Base-by-base conservation (phyloP, 108 stramenopile species). In the Cyclostephanos invisitatus region DNA sequence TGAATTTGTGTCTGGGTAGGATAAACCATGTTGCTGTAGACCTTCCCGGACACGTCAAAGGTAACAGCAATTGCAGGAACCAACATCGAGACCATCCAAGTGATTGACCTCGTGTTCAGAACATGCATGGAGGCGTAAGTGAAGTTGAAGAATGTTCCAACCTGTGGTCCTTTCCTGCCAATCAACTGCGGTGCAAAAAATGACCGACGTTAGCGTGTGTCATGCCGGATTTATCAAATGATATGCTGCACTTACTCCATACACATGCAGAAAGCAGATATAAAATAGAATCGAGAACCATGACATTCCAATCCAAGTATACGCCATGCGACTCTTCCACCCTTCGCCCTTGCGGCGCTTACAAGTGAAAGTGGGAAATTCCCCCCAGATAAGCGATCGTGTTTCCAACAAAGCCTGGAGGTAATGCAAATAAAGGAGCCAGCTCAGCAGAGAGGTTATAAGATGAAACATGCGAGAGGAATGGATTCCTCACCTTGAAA, bases 1-100 rank as follows among this genome's bases (percentile, higher is more conserved):
- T 94, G 93, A 70, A 94, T 91, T 70, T 94, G 93, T 27, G 87
- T 91, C 68, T 94, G 93, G 10, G 90, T 91, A 12, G 93, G 93
- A 67, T 73, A 94, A 67, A 83, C 90, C 79, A 90, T 85, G 74
- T 94, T 94, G 44, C 86, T 74, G 59, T 85, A 89, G 8, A 91
- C 87, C 64, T 94, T 91, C 12, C 84, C 85, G n/a, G 80, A 70
- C 24, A 94, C 85, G 82, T 94, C 93, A 53, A 90, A 84, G 7
- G 80, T 75, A 12, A 85, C 83, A 18, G 76, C 90, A 58, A 70
- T 78, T 8, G 84, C 68, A 7, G 93, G 90, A 32, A 83, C 67
- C 65, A 94, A 73, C 22, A 87, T 46, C 14, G 89, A 82, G 15
- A 87, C 48, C 59, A 90, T 69, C 86, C 89, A 94, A 49, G 82